Evolutionary conservation across 805 yeast genomes (phyloP).

Genomic region (Starmerella etchellsii): DNA sequence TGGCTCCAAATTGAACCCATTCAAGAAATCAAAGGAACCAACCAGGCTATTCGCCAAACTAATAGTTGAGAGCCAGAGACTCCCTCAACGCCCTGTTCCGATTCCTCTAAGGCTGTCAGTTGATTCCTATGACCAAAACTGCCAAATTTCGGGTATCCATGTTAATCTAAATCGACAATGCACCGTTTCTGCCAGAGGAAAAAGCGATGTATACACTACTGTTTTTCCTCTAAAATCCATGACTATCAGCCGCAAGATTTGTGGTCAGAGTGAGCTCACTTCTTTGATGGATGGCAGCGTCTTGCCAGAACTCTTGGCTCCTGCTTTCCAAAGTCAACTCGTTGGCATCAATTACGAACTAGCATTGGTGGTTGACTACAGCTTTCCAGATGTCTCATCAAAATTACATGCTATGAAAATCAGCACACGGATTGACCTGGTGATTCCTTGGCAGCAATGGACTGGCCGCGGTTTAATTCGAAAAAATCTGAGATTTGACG

Average conservation of each 20-base stretch:
- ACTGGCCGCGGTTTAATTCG: too few species aligned
- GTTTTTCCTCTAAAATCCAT: conserved; percentile 3
- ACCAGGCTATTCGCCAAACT: not conserved
- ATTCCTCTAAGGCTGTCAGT: not conserved
- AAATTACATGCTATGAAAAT: not conserved
- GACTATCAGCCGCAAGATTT: conserved; percentile 2
- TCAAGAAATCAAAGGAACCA: not conserved
- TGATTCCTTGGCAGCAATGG: conserved; percentile 4
- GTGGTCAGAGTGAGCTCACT: conserved; percentile 1
- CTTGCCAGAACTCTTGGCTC: conserved; percentile 1
- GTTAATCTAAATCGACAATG: conserved; percentile 1
- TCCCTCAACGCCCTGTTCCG: conserved; percentile 8
- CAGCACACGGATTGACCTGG: conserved; percentile 1
- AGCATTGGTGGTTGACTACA: conserved; percentile 1
- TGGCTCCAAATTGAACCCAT: not conserved
- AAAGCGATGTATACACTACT: conserved; percentile 2
- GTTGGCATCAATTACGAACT: conserved; percentile 1
- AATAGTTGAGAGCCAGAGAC: not conserved
- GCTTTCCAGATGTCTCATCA: not conserved
- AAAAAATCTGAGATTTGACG: too few species aligned
- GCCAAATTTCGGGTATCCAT: not conserved
- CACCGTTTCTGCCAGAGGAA: conserved; percentile 1
- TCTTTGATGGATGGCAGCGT: not conserved
- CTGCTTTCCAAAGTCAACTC: conserved; percentile 2
- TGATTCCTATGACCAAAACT: not conserved